Conservation (phyloP, 805 yeast species). For the Yarrowia sp. region DNA sequence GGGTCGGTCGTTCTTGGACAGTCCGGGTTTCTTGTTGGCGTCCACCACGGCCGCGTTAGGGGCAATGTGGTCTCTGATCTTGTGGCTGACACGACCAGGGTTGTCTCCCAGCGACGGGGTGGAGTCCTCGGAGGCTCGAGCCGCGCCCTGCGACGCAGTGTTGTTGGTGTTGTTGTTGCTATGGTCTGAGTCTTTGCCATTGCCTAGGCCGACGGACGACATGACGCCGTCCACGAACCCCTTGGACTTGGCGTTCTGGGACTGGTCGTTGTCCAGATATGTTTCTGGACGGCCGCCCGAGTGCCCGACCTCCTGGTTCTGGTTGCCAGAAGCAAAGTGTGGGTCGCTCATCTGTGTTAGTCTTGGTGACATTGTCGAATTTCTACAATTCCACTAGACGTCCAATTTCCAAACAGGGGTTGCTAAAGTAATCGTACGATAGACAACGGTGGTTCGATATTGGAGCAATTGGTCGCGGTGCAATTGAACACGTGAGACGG, state of each 20-base stretch:
- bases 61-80: constrained; percentile 33
- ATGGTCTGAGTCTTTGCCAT: neutral
- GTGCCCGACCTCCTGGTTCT: constrained; percentile 24
- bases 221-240: constrained; percentile 20
- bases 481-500: no score
- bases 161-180: neutral
- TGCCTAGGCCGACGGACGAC: constrained; percentile 13
- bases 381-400: no score
- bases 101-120: constrained; percentile 33
- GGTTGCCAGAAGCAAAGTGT: constrained; percentile 38
- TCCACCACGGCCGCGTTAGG: constrained; percentile 46
- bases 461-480: neutral
- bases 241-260: constrained; percentile 20
- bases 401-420: no score
- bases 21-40: constrained; percentile 47
- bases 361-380: no score
- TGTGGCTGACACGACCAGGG: constrained; percentile 30
- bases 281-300: constrained; percentile 37
- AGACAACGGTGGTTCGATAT: neutral
- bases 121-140: constrained; percentile 6
- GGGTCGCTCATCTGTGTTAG: constrained; percentile 37
- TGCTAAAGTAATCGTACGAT: neutral
- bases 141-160: neutral
- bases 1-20: constrained; percentile 41
- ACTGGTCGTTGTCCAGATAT: constrained; percentile 20